Conservation (phyloP, 2,329 filamentous ascomycete species). For the Chaetomiaceae sp. region DNA sequence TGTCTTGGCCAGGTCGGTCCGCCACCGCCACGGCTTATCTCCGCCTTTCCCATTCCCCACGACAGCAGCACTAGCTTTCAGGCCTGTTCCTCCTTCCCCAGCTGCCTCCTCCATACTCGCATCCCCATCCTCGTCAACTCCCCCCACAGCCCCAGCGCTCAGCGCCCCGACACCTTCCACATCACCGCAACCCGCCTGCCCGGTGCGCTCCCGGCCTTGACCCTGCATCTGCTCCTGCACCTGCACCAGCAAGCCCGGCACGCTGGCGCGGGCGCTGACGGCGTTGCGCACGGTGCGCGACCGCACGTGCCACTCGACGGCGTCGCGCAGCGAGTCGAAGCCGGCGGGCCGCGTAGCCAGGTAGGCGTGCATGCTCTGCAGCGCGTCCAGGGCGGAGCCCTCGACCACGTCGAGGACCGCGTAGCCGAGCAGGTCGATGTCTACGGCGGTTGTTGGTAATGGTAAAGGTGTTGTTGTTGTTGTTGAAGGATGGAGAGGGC, state of each 20-base stretch:
- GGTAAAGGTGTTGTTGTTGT: neutral
- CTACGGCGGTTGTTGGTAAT: neutral
- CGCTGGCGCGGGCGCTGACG: slow-evolving; percentile 77
- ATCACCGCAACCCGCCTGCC: slow-evolving; percentile 19
- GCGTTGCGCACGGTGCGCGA: slow-evolving; percentile 80
- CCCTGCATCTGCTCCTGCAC: slow-evolving; percentile 20
- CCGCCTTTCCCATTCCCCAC: neutral
- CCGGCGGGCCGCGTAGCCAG: slow-evolving; percentile 71
- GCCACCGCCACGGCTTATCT: slow-evolving; percentile 63
- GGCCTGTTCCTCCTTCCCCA: neutral
- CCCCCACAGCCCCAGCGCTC: no score
- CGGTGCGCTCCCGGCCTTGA: slow-evolving; percentile 16
- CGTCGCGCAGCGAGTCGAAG: slow-evolving; percentile 71
- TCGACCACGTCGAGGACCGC: slow-evolving; percentile 93
- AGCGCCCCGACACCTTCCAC: neutral
- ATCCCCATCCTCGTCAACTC: neutral
- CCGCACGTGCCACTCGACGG: slow-evolving; percentile 90
- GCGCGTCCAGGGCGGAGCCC: slow-evolving; percentile 87
- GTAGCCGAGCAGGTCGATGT: slow-evolving; percentile 65
- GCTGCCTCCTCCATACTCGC: slow-evolving; percentile 39
- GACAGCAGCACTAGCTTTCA: neutral
- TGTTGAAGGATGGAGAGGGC: neutral
- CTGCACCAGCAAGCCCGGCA: slow-evolving; percentile 67
- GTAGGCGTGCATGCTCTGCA: slow-evolving; percentile 91
- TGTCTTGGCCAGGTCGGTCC: slow-evolving; percentile 75